Evolutionary conservation across 768 basidiomycete species (phyloP).

Genomic region (Rhodosporidiobolus sp.): DNA sequence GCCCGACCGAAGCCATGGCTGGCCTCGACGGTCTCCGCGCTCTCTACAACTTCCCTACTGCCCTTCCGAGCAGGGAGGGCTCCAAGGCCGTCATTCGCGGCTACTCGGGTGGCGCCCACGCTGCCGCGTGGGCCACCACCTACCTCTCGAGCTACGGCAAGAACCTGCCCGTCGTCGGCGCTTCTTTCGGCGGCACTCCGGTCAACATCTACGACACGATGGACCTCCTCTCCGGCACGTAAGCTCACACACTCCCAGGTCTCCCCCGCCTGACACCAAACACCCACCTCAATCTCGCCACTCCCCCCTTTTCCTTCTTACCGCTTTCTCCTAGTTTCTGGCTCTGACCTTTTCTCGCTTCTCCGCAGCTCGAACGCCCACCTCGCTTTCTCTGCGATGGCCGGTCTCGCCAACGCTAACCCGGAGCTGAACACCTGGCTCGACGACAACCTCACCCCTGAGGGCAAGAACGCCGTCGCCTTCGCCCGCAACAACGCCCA

Average conservation of each 20-base stretch:
- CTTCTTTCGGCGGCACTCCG: neutral
- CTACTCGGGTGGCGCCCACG: slow-evolving; percentile 12
- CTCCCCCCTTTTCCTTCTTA: neutral
- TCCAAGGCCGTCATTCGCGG: slow-evolving; percentile 8
- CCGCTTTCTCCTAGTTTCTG: neutral
- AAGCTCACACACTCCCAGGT: neutral
- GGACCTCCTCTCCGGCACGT: neutral
- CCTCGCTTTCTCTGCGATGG: neutral
- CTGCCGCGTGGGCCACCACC: neutral
- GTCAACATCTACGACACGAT: neutral
- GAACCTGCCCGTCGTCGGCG: slow-evolving; percentile 7
- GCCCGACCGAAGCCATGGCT: slow-evolving; percentile 5
- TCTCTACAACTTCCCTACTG: neutral
- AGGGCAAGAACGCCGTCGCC: neutral
- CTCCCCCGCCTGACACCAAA: too few species aligned
- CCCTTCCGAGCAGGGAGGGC: neutral
- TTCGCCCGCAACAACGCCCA: neutral
- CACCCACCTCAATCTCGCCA: too few species aligned
- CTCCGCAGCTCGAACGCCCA: neutral
- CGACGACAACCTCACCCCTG: neutral
- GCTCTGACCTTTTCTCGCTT: neutral
- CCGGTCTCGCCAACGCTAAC: slow-evolving; percentile 12
- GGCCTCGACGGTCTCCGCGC: slow-evolving; percentile 15
- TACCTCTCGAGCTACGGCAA: neutral
- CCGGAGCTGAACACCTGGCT: neutral